Base-by-base conservation (phyloP, 2,329 filamentous ascomycete genomes). In the Kalmusia sp. region DNA sequence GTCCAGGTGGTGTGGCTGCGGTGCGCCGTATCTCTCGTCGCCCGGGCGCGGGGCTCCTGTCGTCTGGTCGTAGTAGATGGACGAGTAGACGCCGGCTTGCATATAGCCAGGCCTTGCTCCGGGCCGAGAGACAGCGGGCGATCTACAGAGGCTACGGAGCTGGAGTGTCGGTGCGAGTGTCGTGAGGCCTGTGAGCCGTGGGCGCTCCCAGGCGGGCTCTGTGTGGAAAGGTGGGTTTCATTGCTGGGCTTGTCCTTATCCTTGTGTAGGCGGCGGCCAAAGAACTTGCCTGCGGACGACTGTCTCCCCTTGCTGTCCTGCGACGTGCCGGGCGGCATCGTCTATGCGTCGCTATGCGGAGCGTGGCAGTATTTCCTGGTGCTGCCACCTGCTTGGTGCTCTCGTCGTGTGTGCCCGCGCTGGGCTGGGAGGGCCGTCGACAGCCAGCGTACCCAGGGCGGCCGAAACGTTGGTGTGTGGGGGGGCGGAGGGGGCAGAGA, bases 41-140 rank as follows among this genome's bases (percentile, higher is more conserved):
- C 85, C 85, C 44, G 89, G 87, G 37, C 91, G 79, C 69, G 90
- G 4, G 91, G 89, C 85, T 86, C 43, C 83, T 83, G 71, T 90
- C 89, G 82, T 72, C 65, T 80, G 86, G 64, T 96, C 91, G 79
- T 96, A 96, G 27, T 93, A 91, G 60, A 97, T 93, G 24, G 91
- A 89, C 28, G 92, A 92, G 68, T 96, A 91, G 53, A 93, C 86
- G 53, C 92, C 92, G 28, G 92, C 88, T 70, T 86, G 88, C 79
- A 87, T 87, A 69, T 87, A 69, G 89, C 89, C 56, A 93, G 77
- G 55, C 82, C 77, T 43, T 71, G 64, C 64, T 87, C 83, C n/a
- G 77, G 66, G 51, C 88, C 88, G 64, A 86, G 81, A 41, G 87
- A 85, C 58, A 82, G 78, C 43, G 87, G 84, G 55, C 85, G 80